Evolutionary conservation across 2,329 filamentous ascomycete genomes (phyloP), one percentile per base, ranked within the genome.

Genomic region (Pseudocercospora fijiensis): DNA sequence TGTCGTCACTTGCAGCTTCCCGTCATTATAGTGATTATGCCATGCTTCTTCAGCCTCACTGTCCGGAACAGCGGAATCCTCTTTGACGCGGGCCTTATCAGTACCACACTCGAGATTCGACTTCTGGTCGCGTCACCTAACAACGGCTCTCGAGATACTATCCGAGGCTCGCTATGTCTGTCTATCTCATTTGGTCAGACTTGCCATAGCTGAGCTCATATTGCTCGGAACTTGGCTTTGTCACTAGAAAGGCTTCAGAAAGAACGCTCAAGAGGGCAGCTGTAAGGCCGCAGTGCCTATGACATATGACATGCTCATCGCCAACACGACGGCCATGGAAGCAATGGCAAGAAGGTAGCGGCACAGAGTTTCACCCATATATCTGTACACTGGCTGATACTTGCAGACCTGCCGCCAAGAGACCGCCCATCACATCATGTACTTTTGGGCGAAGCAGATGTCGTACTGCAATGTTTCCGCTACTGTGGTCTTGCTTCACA

Each of bases 1-100:
- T 52, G 24, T 22, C 49, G 27, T 52, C 49, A 52, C 49, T 52
- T 52, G 24, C 49, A 52, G 49, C 49, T 52, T 5, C 47, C 47
- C 18, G 18, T 16, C 8, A 27, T n/a, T n/a, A n/a, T n/a, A n/a
- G n/a, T n/a, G n/a, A n/a, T n/a, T n/a, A n/a, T n/a, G n/a, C n/a
- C n/a, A n/a, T n/a, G n/a, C 22, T 24, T 22, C 13, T 51, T 26
- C 47, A 24, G 18, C 20, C 11, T 24, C 49, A 16, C 49, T 7
- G 24, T 52, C 49, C 27, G 10, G 49, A 9, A 52, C 49, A 52
- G 13, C 24, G 49, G 10, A 24, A 27, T 28, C 20, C 24, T n/a
- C 13, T 27, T 52, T 24, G 20, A 24, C 22, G 47, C 24, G 47
- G 47, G 30, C 30, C 10, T 33, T 33, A 11, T 11, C 30, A 11